These are phyloP conservation scores for Tolypocladium guangdongense DNA, from an alignment of 2,329 filamentous ascomycete species.

Conservation along the genomic window DNA sequence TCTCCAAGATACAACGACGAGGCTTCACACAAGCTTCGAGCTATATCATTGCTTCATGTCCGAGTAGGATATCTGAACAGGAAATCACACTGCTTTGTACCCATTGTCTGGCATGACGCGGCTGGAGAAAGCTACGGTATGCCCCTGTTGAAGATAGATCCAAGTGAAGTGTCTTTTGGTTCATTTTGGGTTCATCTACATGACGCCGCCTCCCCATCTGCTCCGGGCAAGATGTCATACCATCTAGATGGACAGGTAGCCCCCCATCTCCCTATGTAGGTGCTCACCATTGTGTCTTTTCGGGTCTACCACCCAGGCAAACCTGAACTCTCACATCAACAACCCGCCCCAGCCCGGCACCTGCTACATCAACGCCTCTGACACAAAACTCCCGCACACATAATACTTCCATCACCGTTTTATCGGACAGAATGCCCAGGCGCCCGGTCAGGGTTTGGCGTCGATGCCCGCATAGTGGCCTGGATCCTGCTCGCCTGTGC, in stretches of 20 bases:
- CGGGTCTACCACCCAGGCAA: background rate
- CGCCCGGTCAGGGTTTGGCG: slow-evolving; percentile 12
- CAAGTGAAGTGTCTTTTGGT: background rate
- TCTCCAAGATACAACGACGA: background rate
- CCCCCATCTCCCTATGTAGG: background rate
- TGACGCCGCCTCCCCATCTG: background rate
- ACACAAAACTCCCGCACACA: background rate
- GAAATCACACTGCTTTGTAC: background rate
- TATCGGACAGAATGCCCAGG: background rate
- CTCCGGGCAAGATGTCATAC: background rate
- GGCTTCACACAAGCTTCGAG: background rate
- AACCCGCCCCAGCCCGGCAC: background rate
- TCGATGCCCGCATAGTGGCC: slow-evolving; percentile 7
- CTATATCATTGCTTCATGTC: background rate
- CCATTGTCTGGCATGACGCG: background rate
- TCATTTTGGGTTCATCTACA: background rate
- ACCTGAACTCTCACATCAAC: no score
- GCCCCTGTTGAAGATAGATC: no score
- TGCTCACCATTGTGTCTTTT: background rate
- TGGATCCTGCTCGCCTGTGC: slow-evolving; percentile 7
- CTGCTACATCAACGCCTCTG: background rate
- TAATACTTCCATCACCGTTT: background rate
- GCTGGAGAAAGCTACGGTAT: background rate
- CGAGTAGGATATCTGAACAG: background rate
- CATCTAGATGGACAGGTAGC: background rate